Conservation (phyloP, 108 stramenopile species). For the Cylindrotheca fusiformis region DNA sequence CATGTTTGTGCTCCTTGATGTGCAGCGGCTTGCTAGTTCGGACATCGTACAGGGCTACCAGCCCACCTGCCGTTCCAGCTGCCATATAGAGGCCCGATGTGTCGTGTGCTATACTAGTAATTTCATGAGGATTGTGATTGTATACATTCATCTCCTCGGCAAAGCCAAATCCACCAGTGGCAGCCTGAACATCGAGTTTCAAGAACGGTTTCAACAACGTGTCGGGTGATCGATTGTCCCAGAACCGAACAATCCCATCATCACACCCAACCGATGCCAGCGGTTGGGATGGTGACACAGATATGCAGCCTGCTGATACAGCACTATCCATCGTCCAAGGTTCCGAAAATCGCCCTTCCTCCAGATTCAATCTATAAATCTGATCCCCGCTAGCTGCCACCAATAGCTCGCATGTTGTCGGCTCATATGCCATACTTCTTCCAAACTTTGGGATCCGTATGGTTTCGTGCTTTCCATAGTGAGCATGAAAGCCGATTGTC, state of each 20-base stretch:
- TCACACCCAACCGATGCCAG: constrained; percentile 84
- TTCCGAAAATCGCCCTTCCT: constrained; percentile 93
- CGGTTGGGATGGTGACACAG: constrained; percentile 65
- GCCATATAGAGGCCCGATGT: constrained; percentile 86
- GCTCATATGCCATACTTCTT: constrained; percentile 92
- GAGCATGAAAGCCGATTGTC: constrained; percentile 95
- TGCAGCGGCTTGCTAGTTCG: constrained; percentile 85
- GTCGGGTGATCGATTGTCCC: constrained; percentile 87
- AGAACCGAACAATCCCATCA: constrained; percentile 88
- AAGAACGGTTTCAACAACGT: constrained; percentile 65
- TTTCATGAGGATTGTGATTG: constrained; percentile 48
- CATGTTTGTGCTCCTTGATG: constrained; percentile 96
- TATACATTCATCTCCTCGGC: constrained; percentile 42
- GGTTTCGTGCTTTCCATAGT: constrained; percentile 92
- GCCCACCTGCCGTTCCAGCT: constrained; percentile 89
- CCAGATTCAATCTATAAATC: constrained; percentile 93
- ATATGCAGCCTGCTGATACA: constrained; percentile 58
- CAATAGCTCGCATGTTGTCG: constrained; percentile 85
- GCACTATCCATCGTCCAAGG: constrained; percentile 62
- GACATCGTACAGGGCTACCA: constrained; percentile 93
- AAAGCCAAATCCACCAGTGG: constrained; percentile 69
- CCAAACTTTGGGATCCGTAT: constrained; percentile 95
- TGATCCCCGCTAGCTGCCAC: constrained; percentile 80
- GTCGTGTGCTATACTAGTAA: constrained; percentile 87
- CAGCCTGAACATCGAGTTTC: constrained; percentile 75